Conservation (phyloP, 768 basidiomycete genomes). For the Hysterangium stoloniferum region DNA sequence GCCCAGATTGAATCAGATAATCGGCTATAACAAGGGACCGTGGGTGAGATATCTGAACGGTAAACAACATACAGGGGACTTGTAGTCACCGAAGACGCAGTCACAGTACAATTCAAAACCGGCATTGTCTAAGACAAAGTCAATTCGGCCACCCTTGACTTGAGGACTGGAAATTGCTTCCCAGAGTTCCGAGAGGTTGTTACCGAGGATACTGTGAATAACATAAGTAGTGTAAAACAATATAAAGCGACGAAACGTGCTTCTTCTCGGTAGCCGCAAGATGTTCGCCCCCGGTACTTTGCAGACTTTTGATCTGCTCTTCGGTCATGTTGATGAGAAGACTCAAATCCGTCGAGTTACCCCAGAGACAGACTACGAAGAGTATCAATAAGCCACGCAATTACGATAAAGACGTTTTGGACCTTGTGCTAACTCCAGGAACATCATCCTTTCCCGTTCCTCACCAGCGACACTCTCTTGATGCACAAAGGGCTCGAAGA, state of each 20-base stretch:
- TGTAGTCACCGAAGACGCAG: conserved; percentile 69
- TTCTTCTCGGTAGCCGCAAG: conserved; percentile 95
- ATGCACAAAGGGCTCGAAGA: conserved; percentile 75
- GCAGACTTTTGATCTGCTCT: conserved; percentile 93
- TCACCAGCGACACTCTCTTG: conserved; percentile 45
- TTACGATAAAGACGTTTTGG: not conserved
- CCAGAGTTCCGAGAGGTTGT: conserved; percentile 69
- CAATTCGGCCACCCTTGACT: conserved; percentile 61
- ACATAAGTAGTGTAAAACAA: not conserved
- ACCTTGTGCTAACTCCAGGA: conserved; percentile 90
- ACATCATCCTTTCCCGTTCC: conserved; percentile 78
- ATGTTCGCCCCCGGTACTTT: conserved; percentile 93
- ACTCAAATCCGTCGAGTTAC: conserved; percentile 93
- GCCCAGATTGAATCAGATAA: conserved; percentile 85
- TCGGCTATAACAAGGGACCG: no score
- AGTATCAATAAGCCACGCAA: no score
- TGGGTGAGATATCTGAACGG: not conserved
- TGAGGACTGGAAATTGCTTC: conserved; percentile 62
- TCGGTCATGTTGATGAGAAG: conserved; percentile 96
- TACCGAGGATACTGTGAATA: conserved; percentile 61
- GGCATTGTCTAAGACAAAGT: conserved; percentile 82
- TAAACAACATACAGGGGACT: not conserved
- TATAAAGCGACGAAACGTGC: not conserved
- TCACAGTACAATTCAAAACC: conserved; percentile 88
- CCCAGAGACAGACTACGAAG: conserved; percentile 84